Evolutionary conservation across 805 yeast species (phyloP).

Genomic region (Candida insectalens): DNA sequence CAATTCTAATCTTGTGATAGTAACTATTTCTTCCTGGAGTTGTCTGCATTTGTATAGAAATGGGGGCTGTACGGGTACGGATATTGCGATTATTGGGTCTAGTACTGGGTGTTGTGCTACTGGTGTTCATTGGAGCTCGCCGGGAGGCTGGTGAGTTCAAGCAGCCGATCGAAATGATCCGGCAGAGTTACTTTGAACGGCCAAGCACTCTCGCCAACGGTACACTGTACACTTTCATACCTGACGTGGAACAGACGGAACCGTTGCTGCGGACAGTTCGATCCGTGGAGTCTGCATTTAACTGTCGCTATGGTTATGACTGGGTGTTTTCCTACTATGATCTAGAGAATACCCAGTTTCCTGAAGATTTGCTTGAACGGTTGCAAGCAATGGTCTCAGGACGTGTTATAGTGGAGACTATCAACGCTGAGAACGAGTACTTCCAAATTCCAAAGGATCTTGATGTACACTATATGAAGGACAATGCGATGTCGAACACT

Average conservation of each 20-base stretch:
- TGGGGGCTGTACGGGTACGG: no score
- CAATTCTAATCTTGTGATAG: no score
- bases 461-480: constrained; percentile 44
- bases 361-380: constrained; percentile 52
- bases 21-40: no score
- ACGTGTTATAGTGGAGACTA: constrained; percentile 53
- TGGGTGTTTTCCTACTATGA: constrained; percentile 82
- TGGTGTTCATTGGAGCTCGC: no score
- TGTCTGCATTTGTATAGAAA: no score
- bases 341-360: constrained; percentile 31
- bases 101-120: no score
- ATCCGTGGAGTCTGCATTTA: constrained; percentile 77
- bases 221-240: constrained; percentile 16
- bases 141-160: background rate
- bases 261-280: constrained; percentile 20
- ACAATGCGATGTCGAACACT: constrained; percentile 27
- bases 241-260: constrained; percentile 7
- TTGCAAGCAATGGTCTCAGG: constrained; percentile 64
- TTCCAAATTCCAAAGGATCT: constrained; percentile 60
- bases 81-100: no score
- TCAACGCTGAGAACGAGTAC: constrained; percentile 44
- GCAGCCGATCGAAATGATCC: background rate
- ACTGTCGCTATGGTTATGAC: constrained; percentile 64
- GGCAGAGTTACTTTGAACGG: background rate
- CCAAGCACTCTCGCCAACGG: constrained; percentile 6